A percentile compares a stretch with the other conserved stretches of the same genome.
Conservation (phyloP, 257 asterid species). For the Dorcoceras hygrometricum region DNA sequence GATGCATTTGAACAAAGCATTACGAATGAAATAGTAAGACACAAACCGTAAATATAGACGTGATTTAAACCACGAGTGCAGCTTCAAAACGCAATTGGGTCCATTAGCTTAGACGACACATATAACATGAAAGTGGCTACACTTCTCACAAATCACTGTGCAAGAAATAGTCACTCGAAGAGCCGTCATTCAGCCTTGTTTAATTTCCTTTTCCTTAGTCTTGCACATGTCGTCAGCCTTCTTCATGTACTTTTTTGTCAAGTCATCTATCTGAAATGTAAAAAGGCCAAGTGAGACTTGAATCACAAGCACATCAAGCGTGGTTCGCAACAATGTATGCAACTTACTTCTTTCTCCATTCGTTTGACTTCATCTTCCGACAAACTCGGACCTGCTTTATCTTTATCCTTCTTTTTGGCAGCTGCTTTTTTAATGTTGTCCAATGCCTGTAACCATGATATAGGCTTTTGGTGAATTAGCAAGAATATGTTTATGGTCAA, state of each 20-base stretch:
- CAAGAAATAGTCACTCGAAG: constrained; percentile 15
- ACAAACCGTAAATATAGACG: background rate
- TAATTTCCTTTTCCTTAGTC: constrained; percentile 85
- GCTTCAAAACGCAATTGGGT: background rate
- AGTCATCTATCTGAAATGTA: constrained; percentile 66
- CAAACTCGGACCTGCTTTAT: constrained; percentile 52
- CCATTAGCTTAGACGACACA: background rate
- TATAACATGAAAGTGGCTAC: background rate
- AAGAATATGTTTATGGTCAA: background rate
- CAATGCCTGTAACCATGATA: constrained; percentile 51
- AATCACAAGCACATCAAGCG: background rate
- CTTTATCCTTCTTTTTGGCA: constrained; percentile 79
- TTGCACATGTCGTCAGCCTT: constrained; percentile 95
- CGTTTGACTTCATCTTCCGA: constrained; percentile 83
- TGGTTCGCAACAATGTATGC: background rate
- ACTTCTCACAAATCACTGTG: background rate
- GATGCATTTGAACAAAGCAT: background rate
- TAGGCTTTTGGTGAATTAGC: constrained; percentile 14
- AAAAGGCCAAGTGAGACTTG: constrained; percentile 9
- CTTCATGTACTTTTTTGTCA: constrained; percentile 84
- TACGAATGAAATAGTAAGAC: background rate
- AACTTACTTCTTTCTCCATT: constrained; percentile 85
- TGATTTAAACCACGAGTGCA: background rate
- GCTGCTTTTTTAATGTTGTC: constrained; percentile 69
- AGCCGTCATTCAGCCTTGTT: constrained; percentile 43